A percentile compares a stretch with the other conserved stretches of the same genome.
These are phyloP conservation scores for Acidiella bohemica DNA, from an alignment of 495 filamentous ascomycete species.

Conservation along the genomic window DNA sequence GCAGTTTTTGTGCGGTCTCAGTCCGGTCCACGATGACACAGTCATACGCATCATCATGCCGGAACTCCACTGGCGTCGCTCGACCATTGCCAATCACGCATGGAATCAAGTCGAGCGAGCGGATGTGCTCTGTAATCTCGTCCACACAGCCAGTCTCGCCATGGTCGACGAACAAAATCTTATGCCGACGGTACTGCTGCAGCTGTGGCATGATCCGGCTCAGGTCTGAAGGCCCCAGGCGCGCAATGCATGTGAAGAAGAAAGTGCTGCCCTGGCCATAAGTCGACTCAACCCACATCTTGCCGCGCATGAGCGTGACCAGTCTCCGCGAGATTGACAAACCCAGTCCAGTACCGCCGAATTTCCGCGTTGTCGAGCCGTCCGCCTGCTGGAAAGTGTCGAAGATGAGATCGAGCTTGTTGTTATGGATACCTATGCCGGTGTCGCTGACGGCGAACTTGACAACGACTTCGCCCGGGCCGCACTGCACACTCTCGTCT, in stretches of 20 bases:
- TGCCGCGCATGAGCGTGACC: constrained; percentile 93
- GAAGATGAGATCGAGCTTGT: constrained; percentile 96
- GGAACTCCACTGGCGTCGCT: constrained; percentile 40
- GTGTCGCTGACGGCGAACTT: constrained; percentile 96
- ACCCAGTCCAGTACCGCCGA: constrained; percentile 91
- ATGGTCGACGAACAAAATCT: constrained; percentile 93
- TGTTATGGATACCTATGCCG: constrained; percentile 89
- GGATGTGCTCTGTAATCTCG: constrained; percentile 68
- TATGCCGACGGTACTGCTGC: constrained; percentile 77
- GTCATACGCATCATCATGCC: constrained; percentile 63
- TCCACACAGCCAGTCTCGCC: constrained; percentile 61
- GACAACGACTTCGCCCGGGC: constrained; percentile 72
- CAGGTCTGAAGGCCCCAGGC: constrained; percentile 71
- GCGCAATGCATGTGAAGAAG: constrained; percentile 91
- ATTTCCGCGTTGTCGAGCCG: constrained; percentile 91
- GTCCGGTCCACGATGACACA: constrained; percentile 96
- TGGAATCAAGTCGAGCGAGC: constrained; percentile 64
- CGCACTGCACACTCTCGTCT: constrained; percentile 52
- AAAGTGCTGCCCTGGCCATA: constrained; percentile 92
- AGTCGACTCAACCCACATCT: constrained; percentile 90
- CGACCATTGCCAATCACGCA: constrained; percentile 60
- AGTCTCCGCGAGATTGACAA: constrained; percentile 92
- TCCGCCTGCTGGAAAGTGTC: constrained; percentile 99
- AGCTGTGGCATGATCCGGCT: constrained; percentile 70
- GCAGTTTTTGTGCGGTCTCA: constrained; percentile 69